phyloP scores from a whole-genome alignment of 2,329 filamentous ascomycete genomes.

The Xylaria sp. region DNA sequence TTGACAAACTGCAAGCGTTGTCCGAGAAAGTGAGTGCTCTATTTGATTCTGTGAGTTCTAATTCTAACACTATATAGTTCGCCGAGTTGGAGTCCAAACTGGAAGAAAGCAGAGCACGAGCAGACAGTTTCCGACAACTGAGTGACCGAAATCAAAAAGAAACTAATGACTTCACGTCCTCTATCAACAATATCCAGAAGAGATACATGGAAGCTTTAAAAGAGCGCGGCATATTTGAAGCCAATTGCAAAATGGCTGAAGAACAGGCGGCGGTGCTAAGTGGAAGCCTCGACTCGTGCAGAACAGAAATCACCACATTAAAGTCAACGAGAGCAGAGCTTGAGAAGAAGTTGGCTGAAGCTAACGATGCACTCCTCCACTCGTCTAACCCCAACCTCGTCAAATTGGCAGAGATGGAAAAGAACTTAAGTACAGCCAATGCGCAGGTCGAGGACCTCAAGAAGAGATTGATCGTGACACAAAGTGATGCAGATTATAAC shows the following conservation, averaged over 20 bases:
- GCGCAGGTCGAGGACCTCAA: conserved; percentile 55
- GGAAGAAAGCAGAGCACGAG: conserved; percentile 49
- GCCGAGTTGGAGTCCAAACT: conserved; percentile 53
- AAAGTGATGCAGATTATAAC: conserved; percentile 66
- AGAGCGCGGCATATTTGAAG: conserved; percentile 54
- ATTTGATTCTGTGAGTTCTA: background rate
- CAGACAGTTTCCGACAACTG: conserved; percentile 54
- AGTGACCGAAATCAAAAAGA: conserved; percentile 59
- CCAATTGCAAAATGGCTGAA: conserved; percentile 54
- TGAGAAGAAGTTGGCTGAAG: conserved; percentile 53
- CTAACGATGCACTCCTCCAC: conserved; percentile 50
- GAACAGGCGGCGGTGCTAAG: conserved; percentile 52
- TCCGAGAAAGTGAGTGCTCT: conserved; percentile 46
- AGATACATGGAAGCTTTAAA: conserved; percentile 59
- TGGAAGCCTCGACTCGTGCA: conserved; percentile 53
- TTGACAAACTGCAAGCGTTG: conserved; percentile 49
- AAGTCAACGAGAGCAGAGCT: conserved; percentile 54
- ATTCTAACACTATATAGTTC: conserved; percentile 49
- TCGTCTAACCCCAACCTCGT: conserved; percentile 54
- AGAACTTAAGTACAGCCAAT: conserved; percentile 55
- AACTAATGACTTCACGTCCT: conserved; percentile 59
- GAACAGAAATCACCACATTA: conserved; percentile 53
- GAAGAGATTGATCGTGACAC: conserved; percentile 51
- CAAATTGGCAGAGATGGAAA: conserved; percentile 56
- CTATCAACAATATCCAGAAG: conserved; percentile 58